A percentile compares a stretch with the other conserved stretches of the same genome.
Evolutionary conservation across 2,329 filamentous ascomycete species (phyloP).

Genomic region (Penicillium sp.): DNA sequence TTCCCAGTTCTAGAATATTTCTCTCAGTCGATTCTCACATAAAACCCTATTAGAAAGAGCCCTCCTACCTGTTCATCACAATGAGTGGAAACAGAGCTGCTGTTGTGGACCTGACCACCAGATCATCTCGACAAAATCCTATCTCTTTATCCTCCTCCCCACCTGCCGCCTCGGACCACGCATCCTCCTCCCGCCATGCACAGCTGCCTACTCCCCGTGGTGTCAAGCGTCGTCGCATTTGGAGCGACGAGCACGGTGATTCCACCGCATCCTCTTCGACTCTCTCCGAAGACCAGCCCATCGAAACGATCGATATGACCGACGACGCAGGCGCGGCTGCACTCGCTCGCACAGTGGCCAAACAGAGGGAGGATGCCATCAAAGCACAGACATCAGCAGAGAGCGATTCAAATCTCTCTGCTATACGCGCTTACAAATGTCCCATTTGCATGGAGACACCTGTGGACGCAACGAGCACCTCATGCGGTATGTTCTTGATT

Average conservation of each 20-base stretch:
- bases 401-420: conserved; percentile 16
- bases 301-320: conserved; percentile 53
- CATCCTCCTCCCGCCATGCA: not conserved
- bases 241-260: not conserved
- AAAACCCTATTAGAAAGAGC: not conserved
- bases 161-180: not conserved
- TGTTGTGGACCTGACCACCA: conserved; percentile 5
- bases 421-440: conserved; percentile 53
- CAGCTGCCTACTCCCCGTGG: not conserved
- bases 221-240: conserved; percentile 11
- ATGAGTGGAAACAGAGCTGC: not conserved
- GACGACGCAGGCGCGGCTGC: conserved; percentile 40
- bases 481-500: conserved; percentile 51
- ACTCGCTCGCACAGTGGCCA: conserved; percentile 48
- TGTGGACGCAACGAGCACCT: conserved; percentile 57
- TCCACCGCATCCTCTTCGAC: conserved; percentile 6
- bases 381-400: not conserved
- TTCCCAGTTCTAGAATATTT: not conserved
- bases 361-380: conserved; percentile 32
- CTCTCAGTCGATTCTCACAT: not conserved
- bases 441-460: conserved; percentile 63
- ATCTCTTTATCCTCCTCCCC: conserved; percentile 3
- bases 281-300: conserved; percentile 16
- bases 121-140: not conserved
- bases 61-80: not conserved